Conservation (phyloP, 225 moss, liverwort and hornwort genomes). For the Antitrichia curtipendula region DNA sequence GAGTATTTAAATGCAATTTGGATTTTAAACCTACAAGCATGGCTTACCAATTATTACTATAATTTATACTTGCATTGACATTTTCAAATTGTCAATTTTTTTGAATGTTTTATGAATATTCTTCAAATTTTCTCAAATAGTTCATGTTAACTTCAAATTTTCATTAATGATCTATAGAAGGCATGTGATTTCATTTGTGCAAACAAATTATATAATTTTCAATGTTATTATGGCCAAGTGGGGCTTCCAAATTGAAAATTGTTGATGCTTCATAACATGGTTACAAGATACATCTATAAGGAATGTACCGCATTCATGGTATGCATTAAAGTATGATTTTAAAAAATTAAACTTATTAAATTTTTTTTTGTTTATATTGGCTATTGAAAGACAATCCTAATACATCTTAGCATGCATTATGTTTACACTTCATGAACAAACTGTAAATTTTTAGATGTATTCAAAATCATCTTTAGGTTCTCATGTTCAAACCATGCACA, state of each 20-base stretch:
- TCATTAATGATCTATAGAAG: not conserved
- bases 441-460: not conserved
- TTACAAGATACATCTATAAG: no score
- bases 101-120: not conserved
- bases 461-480: not conserved
- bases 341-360: no score
- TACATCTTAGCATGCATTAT: not conserved
- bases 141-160: not conserved
- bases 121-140: not conserved
- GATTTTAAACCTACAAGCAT: not conserved
- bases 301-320: accelerated
- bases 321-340: not conserved
- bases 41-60: no score
- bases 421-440: not conserved
- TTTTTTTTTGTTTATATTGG: no score
- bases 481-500: not conserved
- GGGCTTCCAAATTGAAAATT: no score
- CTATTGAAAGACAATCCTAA: not conserved
- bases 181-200: not conserved
- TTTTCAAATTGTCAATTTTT: not conserved
- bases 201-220: not conserved
- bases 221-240: not conserved
- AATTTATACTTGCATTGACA: not conserved
- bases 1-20: not conserved
- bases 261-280: no score